These are phyloP conservation scores for Rhododendron henanense DNA, from an alignment of 148 eudicot genomes.

Conservation along the genomic window DNA sequence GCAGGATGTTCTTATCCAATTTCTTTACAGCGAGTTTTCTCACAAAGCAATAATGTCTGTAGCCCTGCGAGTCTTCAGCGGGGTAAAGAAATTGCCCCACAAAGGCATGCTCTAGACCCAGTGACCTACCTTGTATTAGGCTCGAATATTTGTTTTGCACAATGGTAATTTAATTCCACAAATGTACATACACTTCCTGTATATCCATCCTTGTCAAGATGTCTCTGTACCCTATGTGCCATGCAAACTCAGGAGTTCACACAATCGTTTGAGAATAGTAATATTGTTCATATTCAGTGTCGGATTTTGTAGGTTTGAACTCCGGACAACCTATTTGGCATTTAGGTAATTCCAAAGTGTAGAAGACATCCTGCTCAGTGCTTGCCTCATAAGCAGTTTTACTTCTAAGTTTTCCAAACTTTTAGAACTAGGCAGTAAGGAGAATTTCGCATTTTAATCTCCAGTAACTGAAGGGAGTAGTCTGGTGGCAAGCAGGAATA, in stretches of 20 bases:
- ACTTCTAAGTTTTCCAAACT: neutral
- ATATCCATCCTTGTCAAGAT: neutral
- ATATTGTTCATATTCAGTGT: neutral
- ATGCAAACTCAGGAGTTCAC: neutral
- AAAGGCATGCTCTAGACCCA: neutral
- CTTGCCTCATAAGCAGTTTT: neutral
- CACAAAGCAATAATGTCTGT: neutral
- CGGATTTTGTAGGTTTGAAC: neutral
- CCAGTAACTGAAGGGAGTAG: neutral
- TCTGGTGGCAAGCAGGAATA: neutral
- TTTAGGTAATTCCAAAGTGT: neutral
- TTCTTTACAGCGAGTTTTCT: neutral
- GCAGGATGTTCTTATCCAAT: neutral
- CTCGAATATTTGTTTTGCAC: neutral
- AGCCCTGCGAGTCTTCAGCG: neutral
- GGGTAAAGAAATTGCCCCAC: neutral
- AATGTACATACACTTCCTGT: neutral
- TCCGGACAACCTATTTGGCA: neutral
- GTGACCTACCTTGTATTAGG: neutral
- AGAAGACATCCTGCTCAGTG: neutral
- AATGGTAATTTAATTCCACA: neutral
- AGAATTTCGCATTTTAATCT: neutral
- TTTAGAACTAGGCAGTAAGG: neutral
- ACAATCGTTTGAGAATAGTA: neutral
- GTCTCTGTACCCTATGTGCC: neutral